Evolutionary conservation across 148 eudicot genomes (phyloP).

Genomic region (Spergularia marina): DNA sequence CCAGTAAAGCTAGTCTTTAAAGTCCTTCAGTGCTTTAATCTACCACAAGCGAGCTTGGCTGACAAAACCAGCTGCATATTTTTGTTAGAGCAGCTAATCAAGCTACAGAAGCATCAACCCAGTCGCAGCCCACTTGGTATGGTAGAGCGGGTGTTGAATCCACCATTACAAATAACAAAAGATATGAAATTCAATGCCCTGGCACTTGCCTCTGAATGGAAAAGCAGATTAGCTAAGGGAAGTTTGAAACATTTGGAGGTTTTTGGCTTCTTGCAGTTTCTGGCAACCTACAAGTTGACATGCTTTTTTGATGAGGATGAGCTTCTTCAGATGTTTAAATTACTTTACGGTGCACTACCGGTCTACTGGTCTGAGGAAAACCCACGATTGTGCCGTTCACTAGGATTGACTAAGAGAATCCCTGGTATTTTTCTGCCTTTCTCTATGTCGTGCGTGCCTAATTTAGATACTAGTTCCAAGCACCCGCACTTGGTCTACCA

Average conservation of each 20-base stretch:
- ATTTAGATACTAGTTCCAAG: no score
- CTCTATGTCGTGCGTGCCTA: background rate
- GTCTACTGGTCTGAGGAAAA: conserved; percentile 16
- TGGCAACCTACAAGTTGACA: conserved; percentile 11
- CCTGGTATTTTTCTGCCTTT: conserved; percentile 8
- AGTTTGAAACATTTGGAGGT: conserved; percentile 17
- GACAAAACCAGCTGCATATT: conserved; percentile 20
- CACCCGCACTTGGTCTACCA: no score
- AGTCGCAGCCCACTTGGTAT: conserved; percentile 7
- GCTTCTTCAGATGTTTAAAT: conserved; percentile 13
- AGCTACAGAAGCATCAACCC: conserved; percentile 13
- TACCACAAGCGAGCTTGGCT: conserved; percentile 9
- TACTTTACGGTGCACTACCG: background rate
- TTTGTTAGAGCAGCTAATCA: conserved; percentile 28
- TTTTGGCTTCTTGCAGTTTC: conserved; percentile 22
- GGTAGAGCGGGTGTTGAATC: conserved; percentile 5
- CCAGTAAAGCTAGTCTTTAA: conserved; percentile 40
- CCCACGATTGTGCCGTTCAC: conserved; percentile 11
- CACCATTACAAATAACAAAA: conserved; percentile 18
- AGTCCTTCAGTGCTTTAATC: conserved; percentile 29
- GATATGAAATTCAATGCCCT: background rate
- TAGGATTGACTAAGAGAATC: conserved; percentile 15
- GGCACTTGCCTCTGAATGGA: conserved; percentile 16
- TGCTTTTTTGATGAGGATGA: background rate
- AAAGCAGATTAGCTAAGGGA: background rate